Evolutionary conservation across 306 rosid genomes (phyloP), one percentile per base, ranked within the genome.

Genomic region (Albizia julibrissin): DNA sequence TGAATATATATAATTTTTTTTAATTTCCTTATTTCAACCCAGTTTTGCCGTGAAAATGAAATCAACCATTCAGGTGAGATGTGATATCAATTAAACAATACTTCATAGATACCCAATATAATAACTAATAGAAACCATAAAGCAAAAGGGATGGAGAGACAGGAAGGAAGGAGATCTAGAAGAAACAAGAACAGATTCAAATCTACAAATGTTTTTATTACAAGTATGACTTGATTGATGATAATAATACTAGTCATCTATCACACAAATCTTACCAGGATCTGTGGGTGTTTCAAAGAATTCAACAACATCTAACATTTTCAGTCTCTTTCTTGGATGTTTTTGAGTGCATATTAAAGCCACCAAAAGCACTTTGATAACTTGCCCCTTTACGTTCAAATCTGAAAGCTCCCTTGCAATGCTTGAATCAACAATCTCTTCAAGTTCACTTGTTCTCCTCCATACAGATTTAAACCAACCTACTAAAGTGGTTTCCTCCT

Each of bases 401-500:
- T 61, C 67, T 61, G 67, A 61, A 61, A 61, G 34, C 19, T 61
- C 67, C 34, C 18, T 0, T 4, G 67, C 67, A 61, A 61, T 1
- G 67, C 34, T 1, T 1, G 19, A 26, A 61, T 26, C 34, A 61
- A 61, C 67, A 22, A 61, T 61, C 8, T 61, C 34, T 61, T 61
- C 18, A 12, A 61, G 67, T 12, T 24, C 0, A 24, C 67, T 61
- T 61, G 67, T 61, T 26, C 8, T 61, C 67, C 67, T 24, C 33
- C 67, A 61, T 5, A 61, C 34, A 61, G 67, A 26, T 26, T 61
- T 61, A 4, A 61, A 24, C 67, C 67, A 61, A 8, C 3, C 8
- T 1, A 61, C 67, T 67, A 67, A 19, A 33, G 44, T 34, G 22
- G 72, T 67, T 67, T 18, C 8, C 72, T 33, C 12, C 85, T 80